These are phyloP conservation scores for Coemansia sp. DNA, from an alignment of 192 early-diverging fungal genomes.

Conservation along the genomic window DNA sequence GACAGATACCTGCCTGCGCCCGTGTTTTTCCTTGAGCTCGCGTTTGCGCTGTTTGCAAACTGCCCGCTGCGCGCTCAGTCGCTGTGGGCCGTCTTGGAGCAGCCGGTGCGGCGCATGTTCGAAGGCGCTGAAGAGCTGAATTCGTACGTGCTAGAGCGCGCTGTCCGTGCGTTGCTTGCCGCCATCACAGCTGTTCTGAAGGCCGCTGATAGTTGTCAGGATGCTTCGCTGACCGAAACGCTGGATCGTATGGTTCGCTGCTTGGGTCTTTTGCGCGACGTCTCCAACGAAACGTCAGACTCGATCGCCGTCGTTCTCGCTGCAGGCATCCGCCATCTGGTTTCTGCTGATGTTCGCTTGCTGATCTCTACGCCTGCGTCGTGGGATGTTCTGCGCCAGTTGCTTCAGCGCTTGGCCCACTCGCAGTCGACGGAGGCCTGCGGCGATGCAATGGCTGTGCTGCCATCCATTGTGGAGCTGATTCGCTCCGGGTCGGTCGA, in stretches of 20 bases:
- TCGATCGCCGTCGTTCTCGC: slow-evolving; percentile 31
- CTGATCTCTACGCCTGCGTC: slow-evolving; percentile 17
- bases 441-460: slow-evolving; percentile 22
- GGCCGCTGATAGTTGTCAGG: slow-evolving; percentile 9
- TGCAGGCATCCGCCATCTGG: slow-evolving; percentile 29
- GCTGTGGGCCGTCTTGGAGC: slow-evolving; percentile 63
- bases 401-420: slow-evolving; percentile 44
- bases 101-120: slow-evolving; percentile 71
- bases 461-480: slow-evolving; percentile 39
- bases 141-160: slow-evolving; percentile 69
- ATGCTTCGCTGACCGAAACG: slow-evolving; percentile 13
- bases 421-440: slow-evolving; percentile 14
- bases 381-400: slow-evolving; percentile 42
- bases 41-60: slow-evolving; percentile 16
- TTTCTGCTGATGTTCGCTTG: slow-evolving; percentile 20
- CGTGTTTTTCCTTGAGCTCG: slow-evolving; percentile 48
- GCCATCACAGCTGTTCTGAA: slow-evolving; percentile 62
- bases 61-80: slow-evolving; percentile 24
- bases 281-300: slow-evolving; percentile 52
- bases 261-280: slow-evolving; percentile 55
- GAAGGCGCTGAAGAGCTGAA: slow-evolving; percentile 62
- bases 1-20: slow-evolving; percentile 33
- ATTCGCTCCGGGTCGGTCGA: slow-evolving; percentile 36
- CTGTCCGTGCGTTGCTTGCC: slow-evolving; percentile 69
- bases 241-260: slow-evolving; percentile 43